A percentile compares a stretch with the other conserved stretches of the same genome.
Evolutionary conservation across 1,284 basidiomycete species (phyloP).

Genomic region (Cryptococcus sp.): DNA sequence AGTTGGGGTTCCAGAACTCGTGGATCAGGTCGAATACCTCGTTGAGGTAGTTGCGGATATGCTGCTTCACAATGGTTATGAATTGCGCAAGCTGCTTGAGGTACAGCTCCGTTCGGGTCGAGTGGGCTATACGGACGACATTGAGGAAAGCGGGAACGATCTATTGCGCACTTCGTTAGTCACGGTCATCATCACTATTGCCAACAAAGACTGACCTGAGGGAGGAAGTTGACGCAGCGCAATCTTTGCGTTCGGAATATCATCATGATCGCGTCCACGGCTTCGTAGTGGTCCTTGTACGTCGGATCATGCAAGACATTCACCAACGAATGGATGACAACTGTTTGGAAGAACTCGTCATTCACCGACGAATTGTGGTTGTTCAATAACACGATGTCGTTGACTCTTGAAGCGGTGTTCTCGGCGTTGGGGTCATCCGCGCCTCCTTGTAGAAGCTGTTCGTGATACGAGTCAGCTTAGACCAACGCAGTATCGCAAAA

Average conservation of each 20-base stretch:
- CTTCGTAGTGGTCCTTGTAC: constrained; percentile 81
- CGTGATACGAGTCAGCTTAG: constrained; percentile 23
- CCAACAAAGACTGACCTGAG: constrained; percentile 65
- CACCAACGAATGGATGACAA: constrained; percentile 88
- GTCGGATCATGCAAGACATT: constrained; percentile 87
- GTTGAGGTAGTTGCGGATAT: constrained; percentile 87
- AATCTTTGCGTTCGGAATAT: constrained; percentile 98
- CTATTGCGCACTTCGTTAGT: constrained; percentile 54
- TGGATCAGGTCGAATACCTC: constrained; percentile 80
- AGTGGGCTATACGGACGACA: constrained; percentile 77
- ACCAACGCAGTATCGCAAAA: background rate
- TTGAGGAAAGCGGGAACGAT: constrained; percentile 94
- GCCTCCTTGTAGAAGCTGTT: constrained; percentile 72
- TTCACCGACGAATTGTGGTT: constrained; percentile 63
- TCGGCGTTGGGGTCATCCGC: constrained; percentile 66
- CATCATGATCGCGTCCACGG: constrained; percentile 98
- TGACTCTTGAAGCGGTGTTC: constrained; percentile 55
- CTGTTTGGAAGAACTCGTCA: constrained; percentile 98
- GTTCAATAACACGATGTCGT: constrained; percentile 62
- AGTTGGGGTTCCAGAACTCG: constrained; percentile 83
- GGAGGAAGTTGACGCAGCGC: constrained; percentile 93
- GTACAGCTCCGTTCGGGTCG: constrained; percentile 89
- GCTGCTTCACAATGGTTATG: constrained; percentile 96
- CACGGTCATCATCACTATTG: background rate
- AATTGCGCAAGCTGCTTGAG: constrained; percentile 95